These are phyloP conservation scores for Ocimum tenuiflorum DNA, from an alignment of 257 asterid genomes.

Conservation along the genomic window DNA sequence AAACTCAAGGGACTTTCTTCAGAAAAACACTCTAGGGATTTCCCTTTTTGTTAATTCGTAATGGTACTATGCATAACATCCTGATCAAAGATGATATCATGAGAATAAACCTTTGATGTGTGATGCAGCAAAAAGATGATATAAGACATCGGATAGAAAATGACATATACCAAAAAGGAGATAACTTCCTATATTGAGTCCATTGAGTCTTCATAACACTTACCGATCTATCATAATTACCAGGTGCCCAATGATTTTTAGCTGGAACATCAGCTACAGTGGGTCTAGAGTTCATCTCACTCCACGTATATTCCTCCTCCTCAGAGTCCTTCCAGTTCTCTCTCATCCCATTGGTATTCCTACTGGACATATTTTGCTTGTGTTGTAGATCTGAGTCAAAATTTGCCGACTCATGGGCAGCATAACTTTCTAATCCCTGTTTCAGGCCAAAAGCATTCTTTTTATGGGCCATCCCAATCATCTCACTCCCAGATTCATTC, in stretches of 20 bases:
- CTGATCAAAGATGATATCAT: neutral
- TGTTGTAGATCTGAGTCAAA: slow-evolving; percentile 36
- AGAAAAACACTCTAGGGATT: too few relatives aligned
- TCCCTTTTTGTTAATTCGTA: neutral
- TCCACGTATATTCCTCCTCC: slow-evolving; percentile 85
- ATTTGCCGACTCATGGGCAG: slow-evolving; percentile 25
- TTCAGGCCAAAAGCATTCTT: slow-evolving; percentile 55
- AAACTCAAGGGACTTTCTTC: neutral
- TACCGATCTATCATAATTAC: slow-evolving; percentile 56
- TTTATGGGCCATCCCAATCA: slow-evolving; percentile 33
- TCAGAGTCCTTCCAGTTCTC: slow-evolving; percentile 78
- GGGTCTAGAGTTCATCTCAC: slow-evolving; percentile 51
- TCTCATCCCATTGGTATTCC: slow-evolving; percentile 34
- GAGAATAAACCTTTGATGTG: neutral
- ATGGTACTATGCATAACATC: neutral
- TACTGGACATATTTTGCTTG: slow-evolving; percentile 27
- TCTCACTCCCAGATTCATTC: slow-evolving; percentile 41
- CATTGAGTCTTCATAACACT: slow-evolving; percentile 15
- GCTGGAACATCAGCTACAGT: slow-evolving; percentile 30
- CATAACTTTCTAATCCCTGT: slow-evolving; percentile 42
- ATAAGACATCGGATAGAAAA: neutral
- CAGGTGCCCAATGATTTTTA: slow-evolving; percentile 54
- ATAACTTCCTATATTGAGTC: neutral
- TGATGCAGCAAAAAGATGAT: neutral
- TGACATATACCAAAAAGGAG: slow-evolving; percentile 4